Evolutionary conservation across 2,329 filamentous ascomycete species (phyloP), one percentile per base, ranked within the genome.

Genomic region (Corynespora cassiicola): DNA sequence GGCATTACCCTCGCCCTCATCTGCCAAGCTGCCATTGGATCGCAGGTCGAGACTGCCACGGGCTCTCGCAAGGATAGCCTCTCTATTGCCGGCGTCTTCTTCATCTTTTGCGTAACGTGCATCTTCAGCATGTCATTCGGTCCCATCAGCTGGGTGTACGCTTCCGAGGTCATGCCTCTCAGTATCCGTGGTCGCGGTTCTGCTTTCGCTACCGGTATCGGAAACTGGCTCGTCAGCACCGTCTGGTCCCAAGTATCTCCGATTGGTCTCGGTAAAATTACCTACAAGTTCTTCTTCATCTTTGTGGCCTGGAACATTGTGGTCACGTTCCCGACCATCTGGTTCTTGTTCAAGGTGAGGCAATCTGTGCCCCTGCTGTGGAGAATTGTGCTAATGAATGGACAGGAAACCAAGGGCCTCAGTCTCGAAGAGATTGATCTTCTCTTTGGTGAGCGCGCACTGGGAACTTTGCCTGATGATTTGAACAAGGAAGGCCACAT

Each of bases 101-200:
- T 86, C 66, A 63, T 87, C n/a, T 86, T 86, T 58, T 43, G 58
- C n/a, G 67, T 70, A 2, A 63, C 65, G 5, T 61, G 55, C 41
- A 64, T 66, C 29, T 69, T 68, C 49, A 60, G 54, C 8, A 50
- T 56, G 16, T 63, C 59, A 0, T 68, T 66, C 28, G 64, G 61
- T 4, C 58, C 63, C 2, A 63, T 68, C 56, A 75, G 72, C 0
- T 86, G 82, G 81, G 73, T 86, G 1, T 86, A 86, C 61, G 82
- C 82, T 59, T 77, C 78, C 11, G 84, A 87, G 61, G 80, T 87
- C 43, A 64, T 68, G 63, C 82, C 84, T 7, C 78, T 86, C 66
- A 80, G 81, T 47, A 86, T 85, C 37, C 80, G 84, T 20, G 78
- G 78, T 5, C 72, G 75, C 15, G 80, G 80, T 2, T 78, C 75